Evolutionary conservation across 2,329 filamentous ascomycete species (phyloP).

Genomic region (Colletotrichum orbiculare): DNA sequence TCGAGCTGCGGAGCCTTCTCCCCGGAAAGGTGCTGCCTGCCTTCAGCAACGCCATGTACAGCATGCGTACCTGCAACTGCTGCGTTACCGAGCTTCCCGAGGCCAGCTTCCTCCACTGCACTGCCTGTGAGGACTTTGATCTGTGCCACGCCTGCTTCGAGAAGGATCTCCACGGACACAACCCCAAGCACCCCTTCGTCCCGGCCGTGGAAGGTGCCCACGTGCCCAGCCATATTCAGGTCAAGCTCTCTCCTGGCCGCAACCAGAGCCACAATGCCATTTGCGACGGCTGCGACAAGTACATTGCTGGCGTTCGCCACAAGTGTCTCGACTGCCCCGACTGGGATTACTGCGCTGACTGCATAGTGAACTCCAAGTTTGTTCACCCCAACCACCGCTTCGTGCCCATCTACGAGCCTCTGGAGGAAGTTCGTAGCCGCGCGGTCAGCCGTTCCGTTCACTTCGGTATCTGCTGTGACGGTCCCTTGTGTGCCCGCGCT

Average conservation of each 20-base stretch:
- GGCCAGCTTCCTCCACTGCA: conserved; percentile 86
- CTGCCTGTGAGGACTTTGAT: conserved; percentile 88
- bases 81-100: conserved; percentile 77
- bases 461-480: conserved; percentile 92
- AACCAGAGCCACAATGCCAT: conserved; percentile 87
- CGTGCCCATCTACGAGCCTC: conserved; percentile 83
- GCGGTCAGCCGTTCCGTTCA: conserved; percentile 66
- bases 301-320: conserved; percentile 89
- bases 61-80: conserved; percentile 76
- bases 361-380: conserved; percentile 72
- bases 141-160: conserved; percentile 87
- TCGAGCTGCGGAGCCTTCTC: conserved; percentile 14
- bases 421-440: conserved; percentile 56
- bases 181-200: conserved; percentile 85
- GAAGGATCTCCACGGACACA: conserved; percentile 84
- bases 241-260: conserved; percentile 81
- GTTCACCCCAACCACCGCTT: conserved; percentile 89
- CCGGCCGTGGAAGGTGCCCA: conserved; percentile 72
- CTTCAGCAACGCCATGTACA: conserved; percentile 35
- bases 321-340: conserved; percentile 98
- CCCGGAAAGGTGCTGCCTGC: conserved; percentile 16
- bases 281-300: conserved; percentile 93
- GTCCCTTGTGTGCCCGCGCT: conserved; percentile 79
- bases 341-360: conserved; percentile 92
- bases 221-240: conserved; percentile 70